These are phyloP conservation scores for Cladosporium sphaerospermum DNA, from an alignment of 2,329 filamentous ascomycete genomes.

Conservation along the genomic window DNA sequence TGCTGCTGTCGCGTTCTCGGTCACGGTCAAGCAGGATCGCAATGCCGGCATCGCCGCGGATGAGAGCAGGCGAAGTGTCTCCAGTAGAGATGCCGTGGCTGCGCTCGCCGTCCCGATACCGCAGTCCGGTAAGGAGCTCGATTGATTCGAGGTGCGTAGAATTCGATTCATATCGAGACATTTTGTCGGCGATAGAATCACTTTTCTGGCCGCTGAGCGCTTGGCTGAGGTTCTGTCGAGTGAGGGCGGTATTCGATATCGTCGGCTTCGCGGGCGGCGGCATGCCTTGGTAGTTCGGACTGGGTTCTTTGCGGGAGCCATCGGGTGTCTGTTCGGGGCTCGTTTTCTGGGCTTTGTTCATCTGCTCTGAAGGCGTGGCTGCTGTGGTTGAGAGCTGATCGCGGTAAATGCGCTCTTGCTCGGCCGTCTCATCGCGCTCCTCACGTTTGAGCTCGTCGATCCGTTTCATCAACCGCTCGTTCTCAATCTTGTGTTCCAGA, in stretches of 20 bases:
- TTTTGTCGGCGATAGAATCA: constrained; percentile 77
- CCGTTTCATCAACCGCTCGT: constrained; percentile 75
- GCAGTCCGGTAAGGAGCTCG: constrained; percentile 83
- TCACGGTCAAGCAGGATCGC: constrained; percentile 77
- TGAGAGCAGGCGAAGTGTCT: constrained; percentile 69
- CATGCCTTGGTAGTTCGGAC: constrained; percentile 49
- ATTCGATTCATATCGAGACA: constrained; percentile 70
- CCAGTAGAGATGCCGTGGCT: constrained; percentile 84
- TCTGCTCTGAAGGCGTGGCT: constrained; percentile 19
- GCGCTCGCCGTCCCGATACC: constrained; percentile 82
- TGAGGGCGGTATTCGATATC: constrained; percentile 62
- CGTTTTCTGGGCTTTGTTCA: constrained; percentile 13
- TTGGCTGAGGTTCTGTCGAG: constrained; percentile 73
- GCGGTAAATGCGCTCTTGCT: constrained; percentile 53
- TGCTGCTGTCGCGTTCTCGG: constrained; percentile 63
- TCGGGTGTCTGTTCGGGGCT: constrained; percentile 13
- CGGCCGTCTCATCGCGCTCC: constrained; percentile 72
- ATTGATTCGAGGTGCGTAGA: constrained; percentile 76
- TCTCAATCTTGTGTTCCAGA: constrained; percentile 93
- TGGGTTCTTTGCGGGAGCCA: constrained; percentile 15
- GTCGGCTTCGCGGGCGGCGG: constrained; percentile 59
- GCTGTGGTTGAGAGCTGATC: constrained; percentile 22
- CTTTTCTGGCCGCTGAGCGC: constrained; percentile 58
- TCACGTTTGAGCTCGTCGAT: constrained; percentile 81
- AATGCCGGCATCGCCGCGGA: constrained; percentile 81